Conservation (phyloP, 208 protist genomes). For the Trichomonas tenax region DNA sequence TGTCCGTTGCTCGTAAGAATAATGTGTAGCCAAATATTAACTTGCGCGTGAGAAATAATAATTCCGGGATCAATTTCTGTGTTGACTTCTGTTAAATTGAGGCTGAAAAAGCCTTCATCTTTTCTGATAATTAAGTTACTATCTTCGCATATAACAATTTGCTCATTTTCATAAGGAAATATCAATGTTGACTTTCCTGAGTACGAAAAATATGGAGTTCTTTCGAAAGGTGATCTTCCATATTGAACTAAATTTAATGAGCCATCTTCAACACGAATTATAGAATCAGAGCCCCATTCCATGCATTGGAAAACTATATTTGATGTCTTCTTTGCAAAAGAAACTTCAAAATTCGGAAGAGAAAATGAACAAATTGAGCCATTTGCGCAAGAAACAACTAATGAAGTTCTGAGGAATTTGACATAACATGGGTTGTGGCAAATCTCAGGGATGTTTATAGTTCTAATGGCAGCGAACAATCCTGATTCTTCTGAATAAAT, state of each 20-base stretch:
- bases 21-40: not conserved
- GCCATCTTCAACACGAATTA: not conserved
- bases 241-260: not conserved
- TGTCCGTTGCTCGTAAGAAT: not conserved
- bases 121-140: not conserved
- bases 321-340: not conserved
- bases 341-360: not conserved
- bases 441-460: not conserved
- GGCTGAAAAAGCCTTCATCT: not conserved
- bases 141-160: not conserved
- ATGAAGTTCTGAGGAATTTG: not conserved
- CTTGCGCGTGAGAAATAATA: not conserved
- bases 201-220: not conserved
- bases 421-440: not conserved
- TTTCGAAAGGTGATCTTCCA: not conserved
- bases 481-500: not conserved
- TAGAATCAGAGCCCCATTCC: not conserved
- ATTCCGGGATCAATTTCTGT: not conserved
- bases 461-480: not conserved
- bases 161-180: not conserved
- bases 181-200: not conserved
- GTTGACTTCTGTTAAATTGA: not conserved
- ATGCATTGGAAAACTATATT: not conserved
- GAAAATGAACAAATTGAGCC: not conserved
- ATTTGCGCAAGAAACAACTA: not conserved